A percentile compares a stretch with the other conserved stretches of the same genome.
phyloP scores from a whole-genome alignment of 2,329 filamentous ascomycete species.

The Xylaria sp. region DNA sequence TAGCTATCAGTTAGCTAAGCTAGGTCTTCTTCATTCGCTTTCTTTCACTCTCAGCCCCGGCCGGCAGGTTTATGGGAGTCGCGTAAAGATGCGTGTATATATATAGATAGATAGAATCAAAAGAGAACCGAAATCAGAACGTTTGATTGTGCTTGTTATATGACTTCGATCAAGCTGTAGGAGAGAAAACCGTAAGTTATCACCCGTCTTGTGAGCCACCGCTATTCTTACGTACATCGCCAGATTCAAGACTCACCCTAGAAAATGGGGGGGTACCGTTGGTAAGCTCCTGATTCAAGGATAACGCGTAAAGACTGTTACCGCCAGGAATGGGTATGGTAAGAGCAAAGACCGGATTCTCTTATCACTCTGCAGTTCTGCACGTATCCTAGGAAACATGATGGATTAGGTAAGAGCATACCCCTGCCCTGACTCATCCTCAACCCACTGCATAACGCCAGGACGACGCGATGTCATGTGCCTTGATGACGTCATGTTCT shows the following conservation, averaged over 20 bases:
- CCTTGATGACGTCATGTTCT: slow-evolving; percentile 10
- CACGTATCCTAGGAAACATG: not conserved
- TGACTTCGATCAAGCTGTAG: not conserved
- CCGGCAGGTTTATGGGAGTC: not conserved
- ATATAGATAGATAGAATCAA: not conserved
- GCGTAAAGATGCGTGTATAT: not conserved
- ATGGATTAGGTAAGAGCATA: not conserved
- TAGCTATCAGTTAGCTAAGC: not conserved
- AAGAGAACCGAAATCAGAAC: not conserved
- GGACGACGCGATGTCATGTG: slow-evolving; percentile 33
- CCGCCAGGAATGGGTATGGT: not conserved
- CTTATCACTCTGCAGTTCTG: not conserved
- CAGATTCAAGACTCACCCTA: not conserved
- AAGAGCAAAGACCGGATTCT: not conserved
- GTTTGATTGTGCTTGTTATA: not conserved
- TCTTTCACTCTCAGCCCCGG: not conserved
- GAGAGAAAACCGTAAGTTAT: not conserved
- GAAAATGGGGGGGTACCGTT: not conserved
- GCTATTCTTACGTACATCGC: not conserved
- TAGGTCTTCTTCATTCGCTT: not conserved
- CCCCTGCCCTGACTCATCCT: slow-evolving; percentile 7
- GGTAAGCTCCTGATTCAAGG: not conserved
- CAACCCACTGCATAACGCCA: slow-evolving; percentile 9
- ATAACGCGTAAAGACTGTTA: not conserved
- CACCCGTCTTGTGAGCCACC: not conserved